phyloP scores from a whole-genome alignment of 2,329 filamentous ascomycete genomes.

The Orbilia quercus region DNA sequence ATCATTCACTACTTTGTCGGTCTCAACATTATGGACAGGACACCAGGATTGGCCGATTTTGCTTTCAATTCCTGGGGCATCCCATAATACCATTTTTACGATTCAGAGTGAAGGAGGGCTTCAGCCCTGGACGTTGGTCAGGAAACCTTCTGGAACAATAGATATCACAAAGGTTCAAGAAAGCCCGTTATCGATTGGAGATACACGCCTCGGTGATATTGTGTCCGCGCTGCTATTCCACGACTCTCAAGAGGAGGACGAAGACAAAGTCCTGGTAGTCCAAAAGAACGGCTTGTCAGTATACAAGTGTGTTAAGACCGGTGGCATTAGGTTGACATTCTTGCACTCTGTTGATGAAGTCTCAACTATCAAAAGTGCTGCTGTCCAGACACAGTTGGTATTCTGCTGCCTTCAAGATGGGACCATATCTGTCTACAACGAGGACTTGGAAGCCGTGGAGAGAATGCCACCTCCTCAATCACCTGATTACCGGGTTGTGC shows the following conservation, averaged over 20 bases:
- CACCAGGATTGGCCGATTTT: slow-evolving; percentile 59
- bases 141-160: slow-evolving; percentile 37
- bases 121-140: slow-evolving; percentile 57
- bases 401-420: slow-evolving; percentile 39
- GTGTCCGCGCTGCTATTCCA: slow-evolving; percentile 42
- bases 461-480: slow-evolving; percentile 26
- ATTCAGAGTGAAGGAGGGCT: slow-evolving; percentile 52
- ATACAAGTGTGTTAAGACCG: slow-evolving; percentile 47
- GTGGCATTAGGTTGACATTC: slow-evolving; percentile 40
- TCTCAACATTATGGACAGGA: slow-evolving; percentile 58
- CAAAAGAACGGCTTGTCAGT: slow-evolving; percentile 39
- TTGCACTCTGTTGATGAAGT: slow-evolving; percentile 36
- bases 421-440: slow-evolving; percentile 37
- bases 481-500: slow-evolving; percentile 30
- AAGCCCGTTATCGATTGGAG: slow-evolving; percentile 43
- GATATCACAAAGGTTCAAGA: slow-evolving; percentile 52
- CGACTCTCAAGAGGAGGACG: slow-evolving; percentile 53
- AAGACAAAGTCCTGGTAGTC: slow-evolving; percentile 49
- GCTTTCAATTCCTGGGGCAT: slow-evolving; percentile 49
- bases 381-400: slow-evolving; percentile 32
- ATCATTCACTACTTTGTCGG: slow-evolving; percentile 57
- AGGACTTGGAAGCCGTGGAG: slow-evolving; percentile 30
- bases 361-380: slow-evolving; percentile 27
- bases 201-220: slow-evolving; percentile 47
- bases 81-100: slow-evolving; percentile 56